Base-by-base conservation (phyloP, 257 asterid species). In the Solanum sitiens region DNA sequence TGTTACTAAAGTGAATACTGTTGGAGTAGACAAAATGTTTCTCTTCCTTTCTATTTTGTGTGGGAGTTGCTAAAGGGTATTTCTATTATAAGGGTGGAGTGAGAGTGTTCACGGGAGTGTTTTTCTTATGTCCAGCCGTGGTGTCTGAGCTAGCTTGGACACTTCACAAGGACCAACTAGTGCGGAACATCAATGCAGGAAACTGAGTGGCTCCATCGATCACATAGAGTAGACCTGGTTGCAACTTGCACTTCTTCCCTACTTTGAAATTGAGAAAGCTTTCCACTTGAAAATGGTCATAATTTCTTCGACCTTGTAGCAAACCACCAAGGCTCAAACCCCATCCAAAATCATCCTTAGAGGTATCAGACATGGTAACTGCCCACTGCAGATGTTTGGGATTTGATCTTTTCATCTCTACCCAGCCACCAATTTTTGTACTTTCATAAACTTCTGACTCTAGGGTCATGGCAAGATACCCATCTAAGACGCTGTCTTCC, bases 271-370 rank as follows among this genome's bases (percentile, higher is more conserved):
- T 95, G 86, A 95, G 73, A 89, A 89, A 93, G 11, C 93, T 79
- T 88, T 96, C 99, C 25, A 91, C 93, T 91, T 95, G 98, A 86
- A 95, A 93, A 90, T 92, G 96, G n/a, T 94, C 93, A 89, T 87
- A 87, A 70, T 23, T 87, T 87, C 87, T 91, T 39, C 94, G 92
- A 74, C 92, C 92, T 68, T 90, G 92, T 37, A 89, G 86, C 87
- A 87, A 71, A 50, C 98, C 99, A 42, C 98, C 98, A 89, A 95
- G 85, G 80, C 90, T 93, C 89, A 95, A 89, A 59, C 98, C 98
- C 98, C 98, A 95, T 65, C 99, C 99, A 3, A 93, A 50, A 87
- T 93, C 96, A 37, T 95, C 95, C 91, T 95, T 96, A 40, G 99
- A 96, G 7, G 90, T 88, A 89, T 95, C 98, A 18, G 92, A 85